A percentile compares a stretch with the other conserved stretches of the same genome.
These are phyloP conservation scores for Pichia eremophila DNA, from an alignment of 805 yeast genomes.

Conservation along the genomic window DNA sequence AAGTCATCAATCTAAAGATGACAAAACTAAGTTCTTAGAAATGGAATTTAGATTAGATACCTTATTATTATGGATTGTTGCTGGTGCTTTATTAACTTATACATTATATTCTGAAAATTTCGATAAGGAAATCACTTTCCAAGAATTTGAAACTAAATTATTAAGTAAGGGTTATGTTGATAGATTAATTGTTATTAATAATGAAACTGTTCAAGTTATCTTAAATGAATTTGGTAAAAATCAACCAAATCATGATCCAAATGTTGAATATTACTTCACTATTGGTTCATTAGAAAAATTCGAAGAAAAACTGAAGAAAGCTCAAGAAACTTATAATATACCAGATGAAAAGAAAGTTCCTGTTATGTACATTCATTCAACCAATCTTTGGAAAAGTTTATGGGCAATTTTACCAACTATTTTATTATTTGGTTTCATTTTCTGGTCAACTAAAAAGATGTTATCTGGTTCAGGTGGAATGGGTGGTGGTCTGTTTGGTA, in stretches of 20 bases:
- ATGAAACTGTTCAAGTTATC: slow-evolving; percentile 61
- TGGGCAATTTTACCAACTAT: slow-evolving; percentile 75
- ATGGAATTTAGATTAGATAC: slow-evolving; percentile 15
- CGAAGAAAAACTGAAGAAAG: slow-evolving; percentile 69
- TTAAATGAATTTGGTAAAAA: slow-evolving; percentile 35
- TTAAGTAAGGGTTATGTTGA: slow-evolving; percentile 73
- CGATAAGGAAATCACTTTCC: slow-evolving; percentile 33
- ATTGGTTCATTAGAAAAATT: slow-evolving; percentile 82
- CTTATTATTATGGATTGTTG: slow-evolving; percentile 15
- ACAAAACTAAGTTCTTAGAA: slow-evolving; percentile 9
- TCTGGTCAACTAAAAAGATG: slow-evolving; percentile 51
- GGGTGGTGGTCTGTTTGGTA: slow-evolving; percentile 53
- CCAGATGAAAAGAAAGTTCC: slow-evolving; percentile 69
- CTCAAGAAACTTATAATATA: slow-evolving; percentile 62
- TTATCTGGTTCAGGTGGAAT: slow-evolving; percentile 47
- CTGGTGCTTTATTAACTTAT: slow-evolving; percentile 15
- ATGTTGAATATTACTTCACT: slow-evolving; percentile 45
- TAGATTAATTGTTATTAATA: slow-evolving; percentile 63
- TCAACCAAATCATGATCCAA: slow-evolving; percentile 22
- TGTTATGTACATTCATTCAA: slow-evolving; percentile 60
- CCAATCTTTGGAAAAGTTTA: slow-evolving; percentile 52
- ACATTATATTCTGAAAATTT: slow-evolving; percentile 14
- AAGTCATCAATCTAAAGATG: slow-evolving; percentile 8
- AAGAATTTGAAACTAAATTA: slow-evolving; percentile 75
- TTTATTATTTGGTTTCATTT: slow-evolving; percentile 68